Conservation (phyloP, 108 stramenopile genomes). For the Licmophora abbreviata region DNA sequence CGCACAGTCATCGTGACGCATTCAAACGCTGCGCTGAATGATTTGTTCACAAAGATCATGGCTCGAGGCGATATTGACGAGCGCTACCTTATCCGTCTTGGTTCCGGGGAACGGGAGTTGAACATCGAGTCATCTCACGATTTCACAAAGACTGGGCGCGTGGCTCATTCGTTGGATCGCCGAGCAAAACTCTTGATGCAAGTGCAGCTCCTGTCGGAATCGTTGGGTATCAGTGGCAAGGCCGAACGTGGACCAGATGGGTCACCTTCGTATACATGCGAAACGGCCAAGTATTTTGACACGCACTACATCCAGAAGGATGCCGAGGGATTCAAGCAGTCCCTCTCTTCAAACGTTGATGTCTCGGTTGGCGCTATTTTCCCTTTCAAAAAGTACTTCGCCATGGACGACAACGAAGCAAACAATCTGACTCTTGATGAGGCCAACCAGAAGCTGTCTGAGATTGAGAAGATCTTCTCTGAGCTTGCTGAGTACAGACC, state of each 20-base stretch:
- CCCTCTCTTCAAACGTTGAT: slow-evolving; percentile 1
- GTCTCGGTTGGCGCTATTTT: slow-evolving; percentile 25
- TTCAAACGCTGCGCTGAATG: slow-evolving; percentile 97
- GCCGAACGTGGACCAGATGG: slow-evolving; percentile 78
- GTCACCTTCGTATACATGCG: slow-evolving; percentile 84
- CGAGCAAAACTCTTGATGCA: slow-evolving; percentile 73
- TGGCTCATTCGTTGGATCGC: slow-evolving; percentile 83
- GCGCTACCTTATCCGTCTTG: slow-evolving; percentile 89
- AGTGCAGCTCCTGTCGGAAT: slow-evolving; percentile 84
- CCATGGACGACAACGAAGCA: slow-evolving; percentile 6
- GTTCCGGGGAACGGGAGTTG: slow-evolving; percentile 88
- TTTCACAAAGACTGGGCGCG: slow-evolving; percentile 87
- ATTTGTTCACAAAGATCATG: slow-evolving; percentile 96
- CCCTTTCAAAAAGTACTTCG: slow-evolving; percentile 60
- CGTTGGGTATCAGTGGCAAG: slow-evolving; percentile 69
- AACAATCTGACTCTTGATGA: slow-evolving; percentile 22
- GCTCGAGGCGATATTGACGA: slow-evolving; percentile 81
- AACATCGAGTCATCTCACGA: slow-evolving; percentile 66
- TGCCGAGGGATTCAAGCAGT: slow-evolving; percentile 27
- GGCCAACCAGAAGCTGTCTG: slow-evolving; percentile 29
- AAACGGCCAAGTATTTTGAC: slow-evolving; percentile 91
- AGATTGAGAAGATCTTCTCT: slow-evolving; percentile 68
- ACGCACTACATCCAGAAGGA: slow-evolving; percentile 47
- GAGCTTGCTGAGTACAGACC: slow-evolving; percentile 92
- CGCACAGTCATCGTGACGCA: slow-evolving; percentile 95